phyloP scores from a whole-genome alignment of 1,284 basidiomycete genomes.

The Lentinus polychrous region DNA sequence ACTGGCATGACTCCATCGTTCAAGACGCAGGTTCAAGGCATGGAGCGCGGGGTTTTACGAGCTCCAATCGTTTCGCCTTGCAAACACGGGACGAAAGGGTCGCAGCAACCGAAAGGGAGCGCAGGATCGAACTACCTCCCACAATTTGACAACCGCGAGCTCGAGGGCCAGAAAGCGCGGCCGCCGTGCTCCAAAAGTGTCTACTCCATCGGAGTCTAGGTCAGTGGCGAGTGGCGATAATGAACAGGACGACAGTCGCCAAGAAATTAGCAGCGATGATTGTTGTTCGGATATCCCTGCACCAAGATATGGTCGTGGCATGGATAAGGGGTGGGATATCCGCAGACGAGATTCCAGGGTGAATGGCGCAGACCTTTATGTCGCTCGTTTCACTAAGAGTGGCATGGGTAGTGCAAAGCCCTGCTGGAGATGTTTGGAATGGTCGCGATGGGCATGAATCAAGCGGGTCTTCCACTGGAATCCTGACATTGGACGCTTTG shows the following conservation, averaged over 20 bases:
- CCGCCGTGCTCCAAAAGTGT: too few relatives aligned
- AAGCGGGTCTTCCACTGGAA: conserved; percentile 53
- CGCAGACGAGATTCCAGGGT: conserved; percentile 35
- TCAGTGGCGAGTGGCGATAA: too few relatives aligned
- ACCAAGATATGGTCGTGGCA: conserved; percentile 5
- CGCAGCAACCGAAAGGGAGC: conserved; percentile 13
- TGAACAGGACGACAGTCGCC: not conserved
- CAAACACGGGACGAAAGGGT: conserved; percentile 24
- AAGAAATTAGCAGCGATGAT: not conserved
- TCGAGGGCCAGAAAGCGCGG: too few relatives aligned
- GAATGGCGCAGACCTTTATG: conserved; percentile 50
- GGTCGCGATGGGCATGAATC: conserved; percentile 53
- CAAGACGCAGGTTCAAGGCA: conserved; percentile 47
- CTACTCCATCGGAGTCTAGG: too few relatives aligned
- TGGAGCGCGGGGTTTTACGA: conserved; percentile 27
- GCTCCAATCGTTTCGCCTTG: conserved; percentile 18
- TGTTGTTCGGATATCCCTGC: not conserved
- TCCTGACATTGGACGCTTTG: conserved; percentile 33
- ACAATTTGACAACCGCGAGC: not conserved
- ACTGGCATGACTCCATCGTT: conserved; percentile 47
- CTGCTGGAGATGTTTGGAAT: conserved; percentile 49
- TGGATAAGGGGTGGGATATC: conserved; percentile 27
- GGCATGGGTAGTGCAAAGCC: conserved; percentile 43
- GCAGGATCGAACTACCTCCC: not conserved
- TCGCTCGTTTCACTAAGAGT: conserved; percentile 42